Conservation (phyloP, 1,139 yeast genomes). For the Lodderomyces pseudojiufengensis region DNA sequence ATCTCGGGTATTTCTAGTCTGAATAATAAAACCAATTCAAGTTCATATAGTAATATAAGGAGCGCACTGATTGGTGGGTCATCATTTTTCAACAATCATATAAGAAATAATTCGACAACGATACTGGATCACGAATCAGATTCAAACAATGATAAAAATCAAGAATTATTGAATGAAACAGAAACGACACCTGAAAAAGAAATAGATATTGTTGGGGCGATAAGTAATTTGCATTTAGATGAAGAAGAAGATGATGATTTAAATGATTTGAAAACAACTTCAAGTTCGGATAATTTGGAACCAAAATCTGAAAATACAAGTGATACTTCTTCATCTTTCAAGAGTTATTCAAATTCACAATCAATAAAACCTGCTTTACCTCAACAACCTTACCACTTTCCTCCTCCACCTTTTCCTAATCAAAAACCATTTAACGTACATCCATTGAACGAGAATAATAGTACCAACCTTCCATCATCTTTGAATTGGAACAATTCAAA, state of each 20-base stretch:
- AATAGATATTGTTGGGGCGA: slow-evolving; percentile 43
- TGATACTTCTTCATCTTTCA: no score
- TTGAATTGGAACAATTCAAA: no score
- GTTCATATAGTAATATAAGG: not conserved
- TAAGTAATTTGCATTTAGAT: slow-evolving; percentile 38
- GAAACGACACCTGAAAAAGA: slow-evolving; percentile 10
- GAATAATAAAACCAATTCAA: not conserved
- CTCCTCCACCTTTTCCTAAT: not conserved
- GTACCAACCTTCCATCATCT: no score
- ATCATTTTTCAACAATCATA: not conserved
- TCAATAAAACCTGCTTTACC: no score
- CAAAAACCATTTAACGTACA: slow-evolving; percentile 34
- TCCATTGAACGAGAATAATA: slow-evolving; percentile 20
- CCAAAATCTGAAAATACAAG: no score
- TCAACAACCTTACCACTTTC: slow-evolving; percentile 1
- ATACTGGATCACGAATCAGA: slow-evolving; percentile 23
- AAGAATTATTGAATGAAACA: not conserved
- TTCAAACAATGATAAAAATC: no score
- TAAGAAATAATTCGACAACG: slow-evolving; percentile 1
- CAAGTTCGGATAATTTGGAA: no score
- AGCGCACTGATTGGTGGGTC: slow-evolving; percentile 5
- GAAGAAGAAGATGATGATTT: slow-evolving; percentile 22
- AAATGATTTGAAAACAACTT: no score
- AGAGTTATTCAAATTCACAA: no score
- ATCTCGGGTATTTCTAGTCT: not conserved